Evolutionary conservation across 495 filamentous ascomycete genomes (phyloP), one percentile per base, ranked within the genome.

Genomic region (Xylaria castorea): DNA sequence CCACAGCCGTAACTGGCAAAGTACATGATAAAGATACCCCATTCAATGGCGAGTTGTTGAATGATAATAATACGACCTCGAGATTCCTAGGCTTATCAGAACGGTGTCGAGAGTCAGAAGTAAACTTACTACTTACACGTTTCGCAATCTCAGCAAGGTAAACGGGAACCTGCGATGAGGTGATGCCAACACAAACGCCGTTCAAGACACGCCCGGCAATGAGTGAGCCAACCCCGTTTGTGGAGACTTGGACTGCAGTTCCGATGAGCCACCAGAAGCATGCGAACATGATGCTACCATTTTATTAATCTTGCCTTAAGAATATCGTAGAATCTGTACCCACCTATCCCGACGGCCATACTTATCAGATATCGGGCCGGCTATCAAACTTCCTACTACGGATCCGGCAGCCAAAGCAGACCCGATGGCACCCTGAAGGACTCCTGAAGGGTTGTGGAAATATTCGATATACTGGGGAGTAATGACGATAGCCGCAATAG

Each of bases 131-230:
- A 79, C 90, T 90, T 48, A 89, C 87, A 30, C 89, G 88, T 63
- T 89, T 88, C 6, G 92, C 88, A 48, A 93, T 88, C 77, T 94
- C 92, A 53, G 91, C 91, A 4, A 93, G 86, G 80, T 94, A 94
- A n/a, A 94, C 92, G n/a, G 90, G 91, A 0, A 93, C 92, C 74
- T 93, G 92, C 1, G 91, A 92, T 2, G 91, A 92, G 2, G 91
- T 93, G 72, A 94, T 90, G 71, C 91, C 92, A 66, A 94, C 91
- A 55, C 88, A 88, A 51, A 94, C 83, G 68, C 92, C 91, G 75
- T 92, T 93, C 53, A 94, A 80, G 16, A 93, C 85, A 22, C 92
- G 89, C 5, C 92, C 92, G 30, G 88, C 91, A 48, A 94, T 90
- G 0, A 94, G 82, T 74, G 89, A 87, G 32, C 87, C 90, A 12